Evolutionary conservation across 306 rosid genomes (phyloP).

Genomic region (Oemleria cerasiformis): DNA sequence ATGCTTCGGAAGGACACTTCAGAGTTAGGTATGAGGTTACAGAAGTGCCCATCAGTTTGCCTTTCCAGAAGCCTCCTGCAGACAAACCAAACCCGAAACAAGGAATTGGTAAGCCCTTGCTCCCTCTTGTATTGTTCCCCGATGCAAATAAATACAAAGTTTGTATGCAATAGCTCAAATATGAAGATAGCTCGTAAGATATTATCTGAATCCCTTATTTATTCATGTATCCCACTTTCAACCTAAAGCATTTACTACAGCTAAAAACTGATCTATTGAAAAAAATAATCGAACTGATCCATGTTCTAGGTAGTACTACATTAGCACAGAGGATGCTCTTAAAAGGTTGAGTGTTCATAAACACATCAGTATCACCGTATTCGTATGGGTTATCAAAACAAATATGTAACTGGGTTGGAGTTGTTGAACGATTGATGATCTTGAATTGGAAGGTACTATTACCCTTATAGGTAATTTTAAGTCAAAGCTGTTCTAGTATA

Average conservation of each 20-base stretch:
- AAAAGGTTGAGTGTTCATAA: neutral
- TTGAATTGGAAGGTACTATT: neutral
- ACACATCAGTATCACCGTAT: too few species aligned
- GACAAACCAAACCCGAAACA: constrained; percentile 98
- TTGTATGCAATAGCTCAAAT: neutral
- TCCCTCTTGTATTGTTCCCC: neutral
- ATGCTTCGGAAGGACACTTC: constrained; percentile 68
- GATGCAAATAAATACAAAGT: neutral
- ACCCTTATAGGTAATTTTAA: neutral
- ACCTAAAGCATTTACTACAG: neutral
- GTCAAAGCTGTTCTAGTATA: neutral
- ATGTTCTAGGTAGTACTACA: neutral
- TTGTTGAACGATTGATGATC: neutral
- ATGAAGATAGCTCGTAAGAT: neutral
- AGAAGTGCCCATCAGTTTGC: constrained; percentile 76
- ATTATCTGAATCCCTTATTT: neutral
- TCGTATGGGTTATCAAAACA: too few species aligned
- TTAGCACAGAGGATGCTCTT: constrained; percentile 4
- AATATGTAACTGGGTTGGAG: neutral
- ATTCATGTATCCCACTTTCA: neutral
- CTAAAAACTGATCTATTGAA: neutral
- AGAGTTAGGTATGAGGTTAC: constrained; percentile 85
- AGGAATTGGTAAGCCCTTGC: constrained; percentile 78
- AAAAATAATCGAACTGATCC: neutral
- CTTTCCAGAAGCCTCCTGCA: constrained; percentile 88